Percentiles rank a stretch among this genome's conserved stretches.
Evolutionary conservation across 768 basidiomycete genomes (phyloP).

Genomic region (Pulveroboletus sp.): DNA sequence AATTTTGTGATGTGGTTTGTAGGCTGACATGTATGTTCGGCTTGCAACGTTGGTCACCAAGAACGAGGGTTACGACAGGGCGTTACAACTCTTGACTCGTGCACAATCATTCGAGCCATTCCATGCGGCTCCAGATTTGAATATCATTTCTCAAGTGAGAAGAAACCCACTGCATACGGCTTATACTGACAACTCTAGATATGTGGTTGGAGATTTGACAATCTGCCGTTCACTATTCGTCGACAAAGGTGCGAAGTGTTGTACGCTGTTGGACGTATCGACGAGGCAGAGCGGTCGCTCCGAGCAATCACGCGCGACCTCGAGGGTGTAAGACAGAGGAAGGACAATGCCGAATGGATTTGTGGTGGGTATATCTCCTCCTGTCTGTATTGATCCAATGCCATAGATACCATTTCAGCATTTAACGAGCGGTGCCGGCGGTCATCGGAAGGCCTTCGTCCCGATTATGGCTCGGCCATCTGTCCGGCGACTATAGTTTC

Average conservation of each 20-base stretch:
- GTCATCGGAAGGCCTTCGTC: background rate
- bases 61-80: background rate
- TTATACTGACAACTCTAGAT: background rate
- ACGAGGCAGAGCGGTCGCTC: background rate
- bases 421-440: background rate
- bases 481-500: background rate
- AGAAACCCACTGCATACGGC: background rate
- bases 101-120: slow-evolving; percentile 5
- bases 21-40: slow-evolving; percentile 8
- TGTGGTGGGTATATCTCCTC: background rate
- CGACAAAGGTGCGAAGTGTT: slow-evolving; percentile 4
- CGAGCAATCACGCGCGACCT: background rate
- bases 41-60: slow-evolving; percentile 3
- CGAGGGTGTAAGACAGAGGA: background rate
- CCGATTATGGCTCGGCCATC: background rate
- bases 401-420: background rate
- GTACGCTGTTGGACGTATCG: background rate
- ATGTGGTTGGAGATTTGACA: slow-evolving; percentile 12
- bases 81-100: background rate
- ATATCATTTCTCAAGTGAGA: slow-evolving; percentile 1
- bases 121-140: background rate
- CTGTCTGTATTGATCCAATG: background rate
- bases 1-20: background rate
- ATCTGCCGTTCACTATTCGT: background rate
- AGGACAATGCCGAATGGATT: slow-evolving; percentile 5